Evolutionary conservation across 1,284 basidiomycete species (phyloP), one percentile per base, ranked within the genome.

Genomic region (Athelia psychrophila): DNA sequence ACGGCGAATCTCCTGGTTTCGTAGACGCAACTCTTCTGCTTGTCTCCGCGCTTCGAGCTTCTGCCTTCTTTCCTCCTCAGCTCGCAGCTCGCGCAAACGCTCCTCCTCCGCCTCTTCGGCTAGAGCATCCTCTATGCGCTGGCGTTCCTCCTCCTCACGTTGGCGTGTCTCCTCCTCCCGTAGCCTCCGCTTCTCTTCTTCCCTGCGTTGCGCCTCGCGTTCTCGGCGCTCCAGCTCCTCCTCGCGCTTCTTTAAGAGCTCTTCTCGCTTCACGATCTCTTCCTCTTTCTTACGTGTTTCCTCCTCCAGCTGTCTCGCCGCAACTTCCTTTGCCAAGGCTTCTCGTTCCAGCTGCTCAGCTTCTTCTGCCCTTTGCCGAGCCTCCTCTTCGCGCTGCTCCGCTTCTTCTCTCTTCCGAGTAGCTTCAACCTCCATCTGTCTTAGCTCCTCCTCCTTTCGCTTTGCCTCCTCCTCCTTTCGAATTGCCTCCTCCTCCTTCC

Each of bases 191-290:
- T 52, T 47, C 50, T 60, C 59, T 51, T 61, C 57, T 48, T 64
- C 61, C 46, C 55, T 53, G 25, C 52, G 49, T 44, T 35, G 33
- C 15, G 59, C 56, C 54, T 63, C 58, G 45, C 54, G 44, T 23
- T 59, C 63, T 35, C 52, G 55, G 22, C 49, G 48, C 45, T 51
- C 56, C n/a, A 60, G 58, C 49, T 66, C 63, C 54, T 60, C 61
- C 53, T 65, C 64, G 49, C 58, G 58, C 9, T 57, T 59, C n/a
- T 54, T 63, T 22, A 64, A 47, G 47, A 67, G 67, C 54, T 62
- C 64, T 52, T 67, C 66, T 48, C 62, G 16, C 38, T 22, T 42
- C 38, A 18, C n/a, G 6, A 42, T 22, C n/a, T 42, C 38, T 9
- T 64, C 46, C 57, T 50, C 54, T 51, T 55, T 42, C 38, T 42